Base-by-base conservation (phyloP, 1,284 basidiomycete species). In the Pseudozyma tsukubaensis region DNA sequence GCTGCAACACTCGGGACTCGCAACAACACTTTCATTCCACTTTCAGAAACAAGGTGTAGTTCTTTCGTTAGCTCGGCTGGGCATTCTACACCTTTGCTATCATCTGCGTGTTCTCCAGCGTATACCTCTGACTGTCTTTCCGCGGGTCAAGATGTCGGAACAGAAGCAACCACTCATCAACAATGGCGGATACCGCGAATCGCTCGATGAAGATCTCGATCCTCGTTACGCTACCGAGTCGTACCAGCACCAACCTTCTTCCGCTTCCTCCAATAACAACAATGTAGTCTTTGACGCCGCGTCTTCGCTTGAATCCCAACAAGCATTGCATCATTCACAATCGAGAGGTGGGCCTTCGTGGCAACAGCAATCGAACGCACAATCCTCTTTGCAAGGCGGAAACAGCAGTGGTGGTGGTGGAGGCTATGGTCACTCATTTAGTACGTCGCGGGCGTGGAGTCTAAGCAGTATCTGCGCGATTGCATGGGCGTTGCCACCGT, bases 181-280 rank as follows among this genome's bases (percentile, higher is more conserved):
- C 43, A 64, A 58, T 43, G 59, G 55, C 7, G 45, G 43, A 9
- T 74, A 74, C 44, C 61, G 72, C 21, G 61, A 69, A 29, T 74
- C 72, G 36, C 56, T 74, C 37, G 73, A 76, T 18, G 63, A 76
- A 19, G 71, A 79, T 35, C 56, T 77, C 37, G 77, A 79, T 19
- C 77, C 77, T 12, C 64, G 77, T 35, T 79, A 79, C 59, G 75
- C 77, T 19, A 79, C 77, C 50, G 77, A 79, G 40, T 74, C 72
- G 1, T 79, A 79, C 29, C 77, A 79, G 36, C 72, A 72, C 34
- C 68, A 70, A 54, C 40, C 54, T 21, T n/a, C 69, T 4, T 44
- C 65, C 2, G 13, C n/a, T n/a, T n/a, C 68, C n/a, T 11, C 40
- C 19, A 36, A 37, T 32, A 49, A 44, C 50, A 54, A 50, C 60